Percentiles rank a stretch among this genome's conserved stretches.
Conservation (phyloP, 345 rosid genomes). For the Luvunga scandens region DNA sequence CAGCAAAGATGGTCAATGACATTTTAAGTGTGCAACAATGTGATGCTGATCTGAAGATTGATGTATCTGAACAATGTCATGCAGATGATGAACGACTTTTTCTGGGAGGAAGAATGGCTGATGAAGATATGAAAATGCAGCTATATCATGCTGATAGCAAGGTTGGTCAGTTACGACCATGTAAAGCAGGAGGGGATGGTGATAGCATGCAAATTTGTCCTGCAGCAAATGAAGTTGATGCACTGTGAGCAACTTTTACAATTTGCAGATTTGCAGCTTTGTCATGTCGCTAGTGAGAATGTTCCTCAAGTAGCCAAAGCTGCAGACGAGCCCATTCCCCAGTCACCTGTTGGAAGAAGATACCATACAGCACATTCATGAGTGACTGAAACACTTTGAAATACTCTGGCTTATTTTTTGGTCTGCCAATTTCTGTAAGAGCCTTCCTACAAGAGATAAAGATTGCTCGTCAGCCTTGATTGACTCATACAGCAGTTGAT, state of each 20-base stretch:
- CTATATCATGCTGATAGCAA: slow-evolving; percentile 2
- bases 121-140: background rate
- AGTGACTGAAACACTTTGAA: background rate
- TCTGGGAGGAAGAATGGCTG: background rate
- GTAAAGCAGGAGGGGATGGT: slow-evolving; percentile 16
- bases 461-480: background rate
- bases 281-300: slow-evolving; percentile 18
- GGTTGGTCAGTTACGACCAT: slow-evolving; percentile 10
- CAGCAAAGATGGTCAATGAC: background rate
- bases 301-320: slow-evolving; percentile 5
- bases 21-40: background rate
- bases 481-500: background rate
- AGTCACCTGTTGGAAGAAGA: background rate
- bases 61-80: background rate
- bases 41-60: background rate
- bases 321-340: slow-evolving; percentile 1
- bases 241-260: slow-evolving; percentile 1
- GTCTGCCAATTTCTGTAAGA: background rate
- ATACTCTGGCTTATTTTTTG: background rate
- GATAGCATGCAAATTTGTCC: slow-evolving; percentile 17
- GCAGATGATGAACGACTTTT: background rate
- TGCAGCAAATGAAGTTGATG: slow-evolving; percentile 12
- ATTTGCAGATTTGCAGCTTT: slow-evolving; percentile 18
- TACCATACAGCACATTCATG: background rate
- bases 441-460: background rate